Evolutionary conservation across 306 rosid genomes (phyloP), one percentile per base, ranked within the genome.

Genomic region (Trifolium subterraneum): DNA sequence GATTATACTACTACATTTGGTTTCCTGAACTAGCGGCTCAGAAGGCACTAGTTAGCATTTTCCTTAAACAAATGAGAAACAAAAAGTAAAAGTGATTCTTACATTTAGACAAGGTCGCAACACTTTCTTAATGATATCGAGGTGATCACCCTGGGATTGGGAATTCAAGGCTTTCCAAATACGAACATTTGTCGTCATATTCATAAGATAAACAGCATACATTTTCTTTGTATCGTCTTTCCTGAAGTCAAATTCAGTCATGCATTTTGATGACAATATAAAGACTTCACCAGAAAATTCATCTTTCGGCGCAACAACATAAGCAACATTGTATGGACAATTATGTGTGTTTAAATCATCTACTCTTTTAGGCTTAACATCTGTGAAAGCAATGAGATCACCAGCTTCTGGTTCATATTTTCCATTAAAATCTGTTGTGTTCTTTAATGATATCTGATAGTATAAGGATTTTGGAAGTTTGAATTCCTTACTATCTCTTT

Each of bases 161-260:
- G 79, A 50, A 15, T 72, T 66, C 79, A 82, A 60, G 0, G 64
- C 79, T 38, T 82, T 82, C 82, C 85, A 77, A 8, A 82, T 73
- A 0, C 79, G 72, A 61, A 59, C 8, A 61, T 73, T 72, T 22
- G 79, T 73, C 0, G 67, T 59, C 60, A 82, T 42, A 29, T 82
- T 82, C 62, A 82, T 2, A 1, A 82, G 76, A 25, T 20, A 15
- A 10, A 78, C 64, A 3, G 70, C 79, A 68, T 59, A 77, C 0
- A 77, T 2, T 52, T 16, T 44, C 10, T 33, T 18, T 3, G 3
- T 10, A 19, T 7, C n/a, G 5, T 9, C 4, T 2, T 27, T 14
- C 5, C 20, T 59, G 12, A 18, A 63, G 10, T 16, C 45, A 18
- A 2, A 10, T 16, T 63, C 68, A 63, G 5, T 22, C 22, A 45